Evolutionary conservation across 352 stramenopile species (phyloP), one percentile per base, ranked within the genome.

Genomic region (Phytophthora pseudosyringae): DNA sequence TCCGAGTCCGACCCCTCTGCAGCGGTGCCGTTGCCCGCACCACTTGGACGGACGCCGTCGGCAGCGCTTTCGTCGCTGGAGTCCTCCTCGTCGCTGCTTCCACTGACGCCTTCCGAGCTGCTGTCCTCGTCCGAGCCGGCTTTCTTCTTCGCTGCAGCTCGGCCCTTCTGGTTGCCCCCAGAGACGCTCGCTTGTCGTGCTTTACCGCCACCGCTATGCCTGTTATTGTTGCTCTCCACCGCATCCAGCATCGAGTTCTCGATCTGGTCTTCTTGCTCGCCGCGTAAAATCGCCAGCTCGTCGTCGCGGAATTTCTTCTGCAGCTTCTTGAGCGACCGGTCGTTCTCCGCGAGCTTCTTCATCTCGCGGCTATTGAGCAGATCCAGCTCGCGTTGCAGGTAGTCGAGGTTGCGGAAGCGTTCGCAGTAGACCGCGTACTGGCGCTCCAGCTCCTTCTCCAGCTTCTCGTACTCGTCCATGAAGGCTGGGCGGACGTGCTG

Each of bases 381-480:
- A 55, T 97, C 85, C 51, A 99, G 75, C 62, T 99, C 93, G 21
- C 89, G 81, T 80, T 99, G 92, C 54, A 99, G 57, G 72, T 98
- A 99, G 79, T 99, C 95, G 21, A 99, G 71, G 71, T 99, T 99
- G 31, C 97, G 88, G 68, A 98, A 98, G 4, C 93, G 85, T 63
- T 97, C 91, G 60, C 97, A 95, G 71, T 98, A 98, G 45, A 94
- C 80, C 28, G 96, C 91, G 63, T 99, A 99, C 71, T 98, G 93
- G 4, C 92, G 85, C 76, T 98, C 88, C 36, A 99, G 84, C 55
- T 99, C 97, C 41, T 94, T 90, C 78, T 99, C 96, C 15, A 99
- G 85, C 76, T 98, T 97, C 59, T 99, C 96, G 57, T 98, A 98
- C 74, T 99, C 97, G 75, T 99, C 96, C 90, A 98, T 98, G 64